Base-by-base conservation (phyloP, 345 rosid species). In the Eucalyptus pauciflora region DNA sequence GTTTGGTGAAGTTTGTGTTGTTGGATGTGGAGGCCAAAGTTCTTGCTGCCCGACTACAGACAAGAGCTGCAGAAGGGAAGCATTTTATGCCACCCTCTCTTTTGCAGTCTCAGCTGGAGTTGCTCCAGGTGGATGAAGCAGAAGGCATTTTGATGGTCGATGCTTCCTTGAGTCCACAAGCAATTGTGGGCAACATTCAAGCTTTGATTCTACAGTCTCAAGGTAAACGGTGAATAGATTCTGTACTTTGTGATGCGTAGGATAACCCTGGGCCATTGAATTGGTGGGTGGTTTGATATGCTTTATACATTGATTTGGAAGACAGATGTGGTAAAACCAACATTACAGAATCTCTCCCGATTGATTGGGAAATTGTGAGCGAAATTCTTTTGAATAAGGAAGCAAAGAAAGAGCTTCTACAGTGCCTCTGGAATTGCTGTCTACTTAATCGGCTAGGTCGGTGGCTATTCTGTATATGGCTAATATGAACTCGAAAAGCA, bases 51-150 rank as follows among this genome's bases (percentile, higher is more conserved):
- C 90, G 97, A 87, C 93, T 98, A 46, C 90, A 92, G 80, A 89
- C 89, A 87, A 91, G 98, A 93, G 96, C 94, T 89, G 92, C 95
- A 1, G 91, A 94, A 86, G 97, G 95, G 90, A 92, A 92, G 62
- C 98, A 96, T 92, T 98, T 96, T 91, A 98, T 98, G 98, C 95
- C 99, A 3, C 88, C 91, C 13, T 88, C 93, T n/a, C 96, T 97
- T 89, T 91, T 98, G 90, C 95, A 94, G 62, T 97, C 99, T 46
- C 98, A 97, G 88, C 87, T 98, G 87, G 99, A 98, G 85, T 87
- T 94, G 91, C 96, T 96, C 80, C 93, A 93, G 89, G 92, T 94
- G 25, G 97, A 96, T 90, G 95, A 94, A 43, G 93, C 62, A 13
- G 98, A 96, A 91, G 91, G 92, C 69, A 93, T 98, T 46, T 86